phyloP scores from a whole-genome alignment of 116 monocot genomes.

The Dioscorea cayenensis region DNA sequence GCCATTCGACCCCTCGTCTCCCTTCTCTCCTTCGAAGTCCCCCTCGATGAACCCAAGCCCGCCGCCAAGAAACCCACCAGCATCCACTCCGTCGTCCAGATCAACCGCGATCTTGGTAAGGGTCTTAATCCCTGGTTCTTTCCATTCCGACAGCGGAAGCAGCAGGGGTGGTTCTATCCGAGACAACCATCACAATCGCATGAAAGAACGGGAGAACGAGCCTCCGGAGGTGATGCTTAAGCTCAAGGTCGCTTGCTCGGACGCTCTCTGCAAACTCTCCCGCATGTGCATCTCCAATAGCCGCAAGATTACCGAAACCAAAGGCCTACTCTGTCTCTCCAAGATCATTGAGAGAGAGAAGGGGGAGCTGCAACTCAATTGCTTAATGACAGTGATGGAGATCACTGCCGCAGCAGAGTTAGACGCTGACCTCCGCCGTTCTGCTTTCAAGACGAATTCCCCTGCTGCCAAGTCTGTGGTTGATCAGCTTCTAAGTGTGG shows the following conservation, averaged over 20 bases:
- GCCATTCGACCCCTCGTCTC: conserved; percentile 47
- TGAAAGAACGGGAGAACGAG: conserved; percentile 50
- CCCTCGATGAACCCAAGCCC: conserved; percentile 15
- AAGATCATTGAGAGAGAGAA: conserved; percentile 43
- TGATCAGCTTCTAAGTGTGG: conserved; percentile 54
- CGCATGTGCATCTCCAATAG: conserved; percentile 31
- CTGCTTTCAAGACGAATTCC: conserved; percentile 56
- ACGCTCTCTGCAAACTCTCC: conserved; percentile 53
- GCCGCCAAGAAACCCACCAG: conserved; percentile 17
- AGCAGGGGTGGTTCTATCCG: background rate
- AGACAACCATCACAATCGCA: conserved; percentile 13
- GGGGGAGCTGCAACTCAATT: conserved; percentile 48
- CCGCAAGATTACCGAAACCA: conserved; percentile 65
- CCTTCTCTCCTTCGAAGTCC: conserved; percentile 43
- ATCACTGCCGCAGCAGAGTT: conserved; percentile 40
- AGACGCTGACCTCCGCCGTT: conserved; percentile 51
- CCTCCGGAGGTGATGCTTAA: conserved; percentile 34
- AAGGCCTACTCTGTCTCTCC: conserved; percentile 51
- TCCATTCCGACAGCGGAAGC: background rate
- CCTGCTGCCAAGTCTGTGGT: conserved; percentile 48
- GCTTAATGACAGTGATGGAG: conserved; percentile 47
- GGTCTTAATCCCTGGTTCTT: background rate
- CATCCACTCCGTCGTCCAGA: conserved; percentile 50
- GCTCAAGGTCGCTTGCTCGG: conserved; percentile 35
- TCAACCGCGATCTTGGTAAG: conserved; percentile 16